Evolutionary conservation across 768 basidiomycete genomes (phyloP).

Genomic region (Vishniacozyma victoriae): DNA sequence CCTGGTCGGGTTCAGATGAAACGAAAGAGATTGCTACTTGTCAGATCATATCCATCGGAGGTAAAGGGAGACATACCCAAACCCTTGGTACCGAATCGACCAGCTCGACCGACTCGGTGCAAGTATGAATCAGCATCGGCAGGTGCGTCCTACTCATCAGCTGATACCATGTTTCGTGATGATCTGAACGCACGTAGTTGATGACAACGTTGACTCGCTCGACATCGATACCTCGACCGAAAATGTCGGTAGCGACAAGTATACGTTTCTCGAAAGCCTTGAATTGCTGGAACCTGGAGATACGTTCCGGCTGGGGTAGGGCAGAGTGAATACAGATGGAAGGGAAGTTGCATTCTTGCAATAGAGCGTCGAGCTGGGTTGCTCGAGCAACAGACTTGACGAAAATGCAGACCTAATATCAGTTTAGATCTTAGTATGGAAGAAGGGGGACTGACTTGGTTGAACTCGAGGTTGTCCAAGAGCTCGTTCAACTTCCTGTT

Average conservation of each 20-base stretch:
- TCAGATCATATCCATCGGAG: neutral
- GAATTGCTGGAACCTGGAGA: constrained; percentile 92
- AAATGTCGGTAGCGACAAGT: constrained; percentile 96
- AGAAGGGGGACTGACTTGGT: constrained; percentile 60
- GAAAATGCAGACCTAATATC: constrained; percentile 86
- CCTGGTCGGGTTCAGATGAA: constrained; percentile 81
- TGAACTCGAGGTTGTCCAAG: constrained; percentile 93
- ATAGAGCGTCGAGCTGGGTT: constrained; percentile 88
- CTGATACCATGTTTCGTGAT: neutral
- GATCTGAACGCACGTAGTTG: constrained; percentile 62
- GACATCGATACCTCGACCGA: constrained; percentile 98
- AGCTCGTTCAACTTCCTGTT: constrained; percentile 96
- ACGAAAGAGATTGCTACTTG: constrained; percentile 80
- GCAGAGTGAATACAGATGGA: constrained; percentile 96
- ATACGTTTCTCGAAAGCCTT: constrained; percentile 99
- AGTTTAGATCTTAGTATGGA: neutral
- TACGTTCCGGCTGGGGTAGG: constrained; percentile 89
- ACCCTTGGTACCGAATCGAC: constrained; percentile 98
- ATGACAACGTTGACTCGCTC: constrained; percentile 99
- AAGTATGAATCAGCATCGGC: constrained; percentile 97
- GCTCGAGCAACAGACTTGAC: constrained; percentile 97
- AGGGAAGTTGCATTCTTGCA: constrained; percentile 97
- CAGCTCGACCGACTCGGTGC: constrained; percentile 97
- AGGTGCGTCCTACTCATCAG: constrained; percentile 62
- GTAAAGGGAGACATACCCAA: constrained; percentile 50